phyloP scores from a whole-genome alignment of 2,329 filamentous ascomycete species.

The Fusarium heterosporum region DNA sequence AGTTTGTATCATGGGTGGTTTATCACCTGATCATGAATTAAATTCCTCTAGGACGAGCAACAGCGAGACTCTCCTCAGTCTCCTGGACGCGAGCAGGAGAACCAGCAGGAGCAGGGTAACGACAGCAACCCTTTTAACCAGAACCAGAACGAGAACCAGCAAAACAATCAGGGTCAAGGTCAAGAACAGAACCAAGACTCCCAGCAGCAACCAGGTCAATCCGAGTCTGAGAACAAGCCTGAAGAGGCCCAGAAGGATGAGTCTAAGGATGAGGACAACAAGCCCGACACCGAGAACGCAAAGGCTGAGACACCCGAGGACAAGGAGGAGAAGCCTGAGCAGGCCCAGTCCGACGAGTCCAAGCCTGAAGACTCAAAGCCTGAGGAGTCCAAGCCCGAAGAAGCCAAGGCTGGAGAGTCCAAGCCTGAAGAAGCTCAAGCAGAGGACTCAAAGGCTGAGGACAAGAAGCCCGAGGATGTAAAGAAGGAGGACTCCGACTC shows the following conservation, averaged over 20 bases:
- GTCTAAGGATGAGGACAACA: conserved; percentile 17
- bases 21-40: not conserved
- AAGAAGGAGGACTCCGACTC: conserved; percentile 24
- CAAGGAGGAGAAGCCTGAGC: conserved; percentile 25
- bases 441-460: conserved; percentile 16
- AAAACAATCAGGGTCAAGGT: conserved; percentile 10
- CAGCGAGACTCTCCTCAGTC: conserved; percentile 33
- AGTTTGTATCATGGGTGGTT: not conserved
- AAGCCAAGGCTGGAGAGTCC: not conserved
- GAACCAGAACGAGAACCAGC: conserved; percentile 4
- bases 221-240: conserved; percentile 17
- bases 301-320: conserved; percentile 20
- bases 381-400: conserved; percentile 6
- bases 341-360: conserved; percentile 10
- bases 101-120: conserved; percentile 19
- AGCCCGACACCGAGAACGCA: conserved; percentile 19
- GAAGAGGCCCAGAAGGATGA: not conserved
- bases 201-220: conserved; percentile 31
- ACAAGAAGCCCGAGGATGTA: conserved; percentile 21
- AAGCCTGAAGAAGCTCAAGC: conserved; percentile 16
- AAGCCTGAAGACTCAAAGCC: conserved; percentile 4
- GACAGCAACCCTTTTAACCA: conserved; percentile 24
- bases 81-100: conserved; percentile 13
- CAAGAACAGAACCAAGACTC: conserved; percentile 17
- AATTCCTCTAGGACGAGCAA: conserved; percentile 32